Conservation (phyloP, 257 asterid genomes). For the Schizonepeta tenuifolia region DNA sequence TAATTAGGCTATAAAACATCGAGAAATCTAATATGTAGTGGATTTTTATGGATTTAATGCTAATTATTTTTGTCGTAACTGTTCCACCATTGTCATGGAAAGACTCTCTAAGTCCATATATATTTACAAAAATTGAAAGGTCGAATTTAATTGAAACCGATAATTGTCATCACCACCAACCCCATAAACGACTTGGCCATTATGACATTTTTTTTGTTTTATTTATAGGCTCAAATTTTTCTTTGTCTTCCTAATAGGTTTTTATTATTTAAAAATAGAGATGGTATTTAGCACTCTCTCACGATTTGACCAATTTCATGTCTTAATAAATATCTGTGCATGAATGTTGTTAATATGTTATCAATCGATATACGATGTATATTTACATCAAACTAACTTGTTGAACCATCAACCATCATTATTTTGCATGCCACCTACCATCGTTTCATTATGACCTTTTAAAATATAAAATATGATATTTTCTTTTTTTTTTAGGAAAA, state of each 20-base stretch:
- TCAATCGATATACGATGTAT: neutral
- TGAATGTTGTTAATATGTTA: neutral
- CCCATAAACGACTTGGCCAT: neutral
- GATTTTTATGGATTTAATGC: too few relatives aligned
- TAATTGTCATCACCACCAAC: slow-evolving; percentile 24
- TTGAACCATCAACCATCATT: neutral
- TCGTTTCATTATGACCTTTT: neutral
- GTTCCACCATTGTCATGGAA: neutral
- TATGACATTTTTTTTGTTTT: neutral
- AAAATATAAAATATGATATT: too few relatives aligned
- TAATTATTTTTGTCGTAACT: too few relatives aligned
- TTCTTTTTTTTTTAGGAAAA: too few relatives aligned
- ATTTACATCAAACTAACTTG: neutral
- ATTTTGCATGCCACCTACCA: neutral
- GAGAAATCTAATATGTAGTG: too few relatives aligned
- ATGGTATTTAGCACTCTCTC: neutral
- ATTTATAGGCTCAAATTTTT: neutral
- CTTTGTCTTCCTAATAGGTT: neutral
- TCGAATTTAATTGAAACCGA: neutral
- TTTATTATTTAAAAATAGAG: neutral
- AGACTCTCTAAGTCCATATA: neutral
- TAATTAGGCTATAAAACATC: too few relatives aligned
- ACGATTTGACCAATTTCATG: neutral
- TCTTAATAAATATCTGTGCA: neutral
- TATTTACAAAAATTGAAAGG: neutral